A percentile compares a stretch with the other conserved stretches of the same genome.
Conservation (phyloP, 352 stramenopile genomes). For the Peronospora farinosa region DNA sequence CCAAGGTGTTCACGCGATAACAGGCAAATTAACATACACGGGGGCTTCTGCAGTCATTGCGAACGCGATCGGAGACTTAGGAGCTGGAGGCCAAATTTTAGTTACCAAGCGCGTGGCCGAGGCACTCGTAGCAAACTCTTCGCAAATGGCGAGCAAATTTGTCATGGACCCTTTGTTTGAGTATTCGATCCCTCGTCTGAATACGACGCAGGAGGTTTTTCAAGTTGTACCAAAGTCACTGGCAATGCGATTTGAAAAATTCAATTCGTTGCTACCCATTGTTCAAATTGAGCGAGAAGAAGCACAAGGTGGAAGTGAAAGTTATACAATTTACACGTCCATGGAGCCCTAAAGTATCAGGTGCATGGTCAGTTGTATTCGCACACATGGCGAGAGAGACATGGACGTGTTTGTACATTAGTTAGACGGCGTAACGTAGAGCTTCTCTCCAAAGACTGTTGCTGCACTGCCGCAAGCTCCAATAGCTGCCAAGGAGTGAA, state of each 20-base stretch:
- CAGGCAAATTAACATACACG: constrained; percentile 36
- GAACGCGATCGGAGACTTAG: constrained; percentile 42
- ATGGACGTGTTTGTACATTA: no score
- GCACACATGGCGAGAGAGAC: background rate
- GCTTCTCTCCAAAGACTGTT: no score
- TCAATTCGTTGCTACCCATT: constrained; percentile 14
- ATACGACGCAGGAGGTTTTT: constrained; percentile 29
- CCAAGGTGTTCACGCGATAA: constrained; percentile 36
- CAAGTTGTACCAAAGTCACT: constrained; percentile 28
- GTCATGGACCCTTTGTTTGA: constrained; percentile 24
- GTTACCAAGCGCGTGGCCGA: constrained; percentile 38
- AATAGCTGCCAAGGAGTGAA: no score
- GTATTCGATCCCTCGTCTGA: constrained; percentile 28
- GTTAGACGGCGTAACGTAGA: no score
- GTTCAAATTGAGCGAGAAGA: constrained; percentile 17
- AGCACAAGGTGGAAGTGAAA: constrained; percentile 9
- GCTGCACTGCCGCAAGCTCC: no score
- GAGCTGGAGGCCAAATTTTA: constrained; percentile 46
- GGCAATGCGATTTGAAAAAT: constrained; percentile 13
- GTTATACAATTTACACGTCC: constrained; percentile 12
- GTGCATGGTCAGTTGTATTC: no score
- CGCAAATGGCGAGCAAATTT: constrained; percentile 18
- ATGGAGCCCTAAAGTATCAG: constrained; percentile 3
- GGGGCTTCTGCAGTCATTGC: constrained; percentile 44
- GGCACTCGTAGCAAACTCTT: constrained; percentile 26